Base-by-base conservation (phyloP, 306 rosid species). In the Rubus parviflorus region DNA sequence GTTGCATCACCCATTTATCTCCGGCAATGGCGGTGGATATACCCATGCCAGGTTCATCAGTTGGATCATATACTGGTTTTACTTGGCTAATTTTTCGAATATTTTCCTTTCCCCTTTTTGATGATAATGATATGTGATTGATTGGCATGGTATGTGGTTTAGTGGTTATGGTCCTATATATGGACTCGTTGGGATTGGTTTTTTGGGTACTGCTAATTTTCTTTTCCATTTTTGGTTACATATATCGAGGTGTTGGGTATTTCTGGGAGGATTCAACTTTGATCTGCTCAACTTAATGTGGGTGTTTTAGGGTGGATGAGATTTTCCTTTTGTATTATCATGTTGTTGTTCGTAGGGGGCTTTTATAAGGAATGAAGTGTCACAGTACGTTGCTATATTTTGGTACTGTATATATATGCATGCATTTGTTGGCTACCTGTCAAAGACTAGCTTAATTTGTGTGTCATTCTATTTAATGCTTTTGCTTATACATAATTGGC, bases 1-100 rank as follows among this genome's bases (percentile, higher is more conserved):
- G 80, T 84, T 92, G 22, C 62, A 57, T 17, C 99, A 96, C 37
- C 97, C 97, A 0, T 96, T 96, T 78, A 87, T 96, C 62, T 49
- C 86, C 5, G 81, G 73, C 45, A 69, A 72, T 0, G 72, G 14
- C 16, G 75, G 83, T 1, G 54, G 78, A 11, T 19, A n/a, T 25
- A 14, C 56, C 45, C 64, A 62, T 22, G 73, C 45, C 64, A 62
- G 25, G 73, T 65, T 47, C 82, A 81, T 82, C 82, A 81, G 56
- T 23, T 10, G 6, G 4, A 35, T 3, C 1, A 23, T 38, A 60
- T 22, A 30, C 35, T n/a, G n/a, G 62, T 19, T 17, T 53, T 56
- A 56, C 30, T 62, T 57, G 16, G 11, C 11, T 57, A 6, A 22
- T 56, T 56, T 0, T 12, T 62, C 30, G 16, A 0, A 5, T 35